A percentile compares a stretch with the other conserved stretches of the same genome.
These are phyloP conservation scores for Lentinula sp. DNA, from an alignment of 768 basidiomycete genomes.

Conservation along the genomic window DNA sequence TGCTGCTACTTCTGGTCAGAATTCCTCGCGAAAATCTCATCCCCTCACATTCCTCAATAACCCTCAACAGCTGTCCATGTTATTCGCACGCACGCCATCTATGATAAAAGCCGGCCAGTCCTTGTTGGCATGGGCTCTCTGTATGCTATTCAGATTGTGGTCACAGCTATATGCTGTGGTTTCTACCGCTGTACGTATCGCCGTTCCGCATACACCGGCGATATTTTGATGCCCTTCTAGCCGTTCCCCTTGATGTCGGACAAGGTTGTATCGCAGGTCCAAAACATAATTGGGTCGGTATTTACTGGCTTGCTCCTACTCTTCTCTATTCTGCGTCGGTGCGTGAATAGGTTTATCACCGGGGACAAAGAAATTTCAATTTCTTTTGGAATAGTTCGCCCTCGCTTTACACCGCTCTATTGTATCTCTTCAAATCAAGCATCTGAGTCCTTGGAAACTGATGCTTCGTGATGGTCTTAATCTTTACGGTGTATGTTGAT, in stretches of 20 bases:
- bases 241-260: slow-evolving; percentile 61
- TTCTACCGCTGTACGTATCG: slow-evolving; percentile 64
- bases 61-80: slow-evolving; percentile 52
- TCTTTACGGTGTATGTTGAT: slow-evolving; percentile 60
- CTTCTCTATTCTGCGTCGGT: slow-evolving; percentile 68
- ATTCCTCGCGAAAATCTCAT: neutral
- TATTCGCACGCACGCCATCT: slow-evolving; percentile 75
- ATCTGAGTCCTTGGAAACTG: slow-evolving; percentile 68
- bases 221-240: slow-evolving; percentile 23
- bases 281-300: slow-evolving; percentile 72
- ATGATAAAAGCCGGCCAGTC: slow-evolving; percentile 54
- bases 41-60: slow-evolving; percentile 2
- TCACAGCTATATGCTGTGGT: slow-evolving; percentile 69
- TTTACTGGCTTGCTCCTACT: slow-evolving; percentile 82
- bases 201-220: neutral
- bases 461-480: slow-evolving; percentile 90
- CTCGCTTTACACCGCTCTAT: slow-evolving; percentile 59
- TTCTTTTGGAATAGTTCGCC: slow-evolving; percentile 32
- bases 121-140: slow-evolving; percentile 52
- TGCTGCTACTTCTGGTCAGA: slow-evolving; percentile 57
- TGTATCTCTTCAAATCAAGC: slow-evolving; percentile 51
- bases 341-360: slow-evolving; percentile 16
- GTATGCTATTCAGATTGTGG: slow-evolving; percentile 61
- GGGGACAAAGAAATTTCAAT: neutral
- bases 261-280: slow-evolving; percentile 89